Conservation (phyloP, 2,329 filamentous ascomycete genomes). For the Aspergillus versicolor region DNA sequence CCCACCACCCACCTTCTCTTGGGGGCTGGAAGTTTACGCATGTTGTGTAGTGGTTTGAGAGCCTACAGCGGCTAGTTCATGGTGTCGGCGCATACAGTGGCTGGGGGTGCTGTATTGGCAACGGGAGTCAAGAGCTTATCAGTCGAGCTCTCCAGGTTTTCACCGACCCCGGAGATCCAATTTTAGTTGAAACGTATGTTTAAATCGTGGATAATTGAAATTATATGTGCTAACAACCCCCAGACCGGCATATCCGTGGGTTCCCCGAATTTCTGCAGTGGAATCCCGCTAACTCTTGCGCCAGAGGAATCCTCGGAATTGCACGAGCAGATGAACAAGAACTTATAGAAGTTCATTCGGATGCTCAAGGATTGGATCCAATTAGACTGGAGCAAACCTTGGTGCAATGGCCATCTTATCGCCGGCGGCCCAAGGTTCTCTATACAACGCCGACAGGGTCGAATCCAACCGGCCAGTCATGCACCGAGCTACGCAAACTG, state of each 20-base stretch:
- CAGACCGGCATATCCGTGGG: not conserved
- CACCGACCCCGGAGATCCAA: not conserved
- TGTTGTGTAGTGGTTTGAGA: not conserved
- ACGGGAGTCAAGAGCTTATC: constrained; percentile 10
- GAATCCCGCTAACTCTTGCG: not conserved
- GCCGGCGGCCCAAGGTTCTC: not conserved
- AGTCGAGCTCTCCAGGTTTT: constrained; percentile 8
- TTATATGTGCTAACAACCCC: too few species aligned
- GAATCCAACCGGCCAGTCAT: constrained; percentile 8
- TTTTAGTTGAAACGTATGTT: not conserved
- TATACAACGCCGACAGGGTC: constrained; percentile 10
- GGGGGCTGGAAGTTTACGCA: too few species aligned
- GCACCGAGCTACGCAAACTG: constrained; percentile 2
- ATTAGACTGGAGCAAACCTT: not conserved
- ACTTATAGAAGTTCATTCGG: not conserved
- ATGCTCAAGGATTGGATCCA: not conserved
- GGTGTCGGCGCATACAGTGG: not conserved
- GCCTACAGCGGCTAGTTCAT: not conserved
- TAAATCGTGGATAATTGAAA: not conserved
- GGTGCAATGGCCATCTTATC: not conserved
- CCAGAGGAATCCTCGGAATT: not conserved
- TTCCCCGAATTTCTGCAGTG: not conserved
- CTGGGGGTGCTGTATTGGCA: constrained; percentile 11
- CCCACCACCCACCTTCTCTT: not conserved
- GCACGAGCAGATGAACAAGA: not conserved